These are phyloP conservation scores for Hygrocybe punicea DNA, from an alignment of 768 basidiomycete genomes.

Conservation along the genomic window DNA sequence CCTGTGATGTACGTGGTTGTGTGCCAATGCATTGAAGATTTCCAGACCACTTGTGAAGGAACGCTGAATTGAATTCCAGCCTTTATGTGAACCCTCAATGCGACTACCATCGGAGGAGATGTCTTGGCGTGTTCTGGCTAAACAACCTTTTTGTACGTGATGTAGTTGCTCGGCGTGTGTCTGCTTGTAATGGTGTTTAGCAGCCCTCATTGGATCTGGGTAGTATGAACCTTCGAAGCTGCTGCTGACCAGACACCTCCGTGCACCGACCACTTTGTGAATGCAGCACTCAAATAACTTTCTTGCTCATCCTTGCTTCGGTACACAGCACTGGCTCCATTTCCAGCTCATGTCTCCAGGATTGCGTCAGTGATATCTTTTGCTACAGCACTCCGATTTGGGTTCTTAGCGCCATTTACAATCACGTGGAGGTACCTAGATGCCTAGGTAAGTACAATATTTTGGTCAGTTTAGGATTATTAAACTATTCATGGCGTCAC, in stretches of 20 bases:
- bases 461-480: not conserved
- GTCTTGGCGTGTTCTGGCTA: too few relatives aligned
- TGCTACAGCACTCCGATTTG: not conserved
- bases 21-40: not conserved
- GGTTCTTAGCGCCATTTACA: constrained; percentile 2
- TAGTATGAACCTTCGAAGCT: not conserved
- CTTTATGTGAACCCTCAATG: too few relatives aligned
- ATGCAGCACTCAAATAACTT: not conserved
- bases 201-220: not conserved
- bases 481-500: not conserved
- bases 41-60: not conserved
- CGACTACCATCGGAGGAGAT: too few relatives aligned
- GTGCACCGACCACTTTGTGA: not conserved
- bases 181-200: not conserved
- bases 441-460: not conserved
- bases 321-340: not conserved
- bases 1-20: not conserved
- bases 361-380: constrained; percentile 1
- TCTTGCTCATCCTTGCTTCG: not conserved
- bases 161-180: not conserved
- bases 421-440: not conserved
- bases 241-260: not conserved
- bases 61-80: not conserved
- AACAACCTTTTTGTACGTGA: not conserved
- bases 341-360: not conserved